Evolutionary conservation across 345 rosid genomes (phyloP).

Genomic region (Dipteronia dyeriana): DNA sequence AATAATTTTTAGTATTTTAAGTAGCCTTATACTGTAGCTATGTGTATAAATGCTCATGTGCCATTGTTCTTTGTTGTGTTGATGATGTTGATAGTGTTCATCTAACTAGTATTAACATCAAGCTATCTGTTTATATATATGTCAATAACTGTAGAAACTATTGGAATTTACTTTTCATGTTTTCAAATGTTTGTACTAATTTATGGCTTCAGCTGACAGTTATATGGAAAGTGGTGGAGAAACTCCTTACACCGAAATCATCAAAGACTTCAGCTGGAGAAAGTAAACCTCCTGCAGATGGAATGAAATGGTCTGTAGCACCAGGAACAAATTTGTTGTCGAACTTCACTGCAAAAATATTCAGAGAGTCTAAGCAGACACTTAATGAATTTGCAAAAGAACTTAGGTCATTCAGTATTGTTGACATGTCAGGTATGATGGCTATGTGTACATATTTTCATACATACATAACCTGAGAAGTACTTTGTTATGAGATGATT

Average conservation of each 20-base stretch:
- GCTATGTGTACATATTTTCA: not conserved
- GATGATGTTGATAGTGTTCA: not conserved
- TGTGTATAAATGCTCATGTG: not conserved
- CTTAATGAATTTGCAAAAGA: conserved; percentile 85
- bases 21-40: not conserved
- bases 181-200: conserved; percentile 46
- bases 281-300: conserved; percentile 49
- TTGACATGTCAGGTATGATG: conserved; percentile 92
- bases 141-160: not conserved
- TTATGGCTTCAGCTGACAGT: conserved; percentile 88
- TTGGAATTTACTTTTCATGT: conserved; percentile 5
- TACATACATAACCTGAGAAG: not conserved
- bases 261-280: conserved; percentile 41
- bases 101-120: not conserved
- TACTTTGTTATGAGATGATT: not conserved
- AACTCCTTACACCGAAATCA: conserved; percentile 56
- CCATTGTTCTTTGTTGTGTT: not conserved
- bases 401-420: conserved; percentile 67
- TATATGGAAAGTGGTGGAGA: conserved; percentile 87
- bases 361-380: conserved; percentile 70
- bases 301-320: conserved; percentile 72
- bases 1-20: not conserved
- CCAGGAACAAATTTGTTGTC: conserved; percentile 79
- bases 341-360: conserved; percentile 62
- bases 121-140: not conserved